These are phyloP conservation scores for Trichoderma asperelloides DNA, from an alignment of 495 filamentous ascomycete genomes.

Conservation along the genomic window DNA sequence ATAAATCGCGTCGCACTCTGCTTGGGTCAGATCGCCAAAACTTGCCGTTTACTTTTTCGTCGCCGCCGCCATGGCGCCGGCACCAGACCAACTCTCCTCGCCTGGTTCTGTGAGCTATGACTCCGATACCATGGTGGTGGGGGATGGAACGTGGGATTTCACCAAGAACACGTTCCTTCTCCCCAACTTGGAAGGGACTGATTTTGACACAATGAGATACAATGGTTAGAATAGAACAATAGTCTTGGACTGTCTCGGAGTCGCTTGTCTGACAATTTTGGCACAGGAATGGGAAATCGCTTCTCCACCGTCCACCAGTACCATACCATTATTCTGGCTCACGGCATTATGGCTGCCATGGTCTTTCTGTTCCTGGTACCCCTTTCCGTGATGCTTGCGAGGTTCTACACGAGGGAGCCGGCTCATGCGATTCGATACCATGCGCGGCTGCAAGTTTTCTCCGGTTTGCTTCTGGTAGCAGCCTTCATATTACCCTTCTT, in stretches of 20 bases:
- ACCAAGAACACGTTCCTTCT: constrained; percentile 77
- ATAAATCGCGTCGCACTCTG: neutral
- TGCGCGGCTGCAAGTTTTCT: constrained; percentile 78
- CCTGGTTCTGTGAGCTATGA: constrained; percentile 75
- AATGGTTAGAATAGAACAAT: constrained; percentile 52
- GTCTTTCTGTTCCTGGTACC: constrained; percentile 83
- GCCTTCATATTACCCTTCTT: constrained; percentile 69
- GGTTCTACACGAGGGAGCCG: constrained; percentile 56
- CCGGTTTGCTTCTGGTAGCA: constrained; percentile 60
- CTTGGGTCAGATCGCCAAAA: neutral
- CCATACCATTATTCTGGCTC: constrained; percentile 66
- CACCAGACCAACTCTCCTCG: constrained; percentile 49
- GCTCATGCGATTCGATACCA: constrained; percentile 66
- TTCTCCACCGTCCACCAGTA: constrained; percentile 71
- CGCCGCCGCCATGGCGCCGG: constrained; percentile 41
- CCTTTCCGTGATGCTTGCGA: constrained; percentile 61
- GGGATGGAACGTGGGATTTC: constrained; percentile 88
- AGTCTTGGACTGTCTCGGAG: neutral
- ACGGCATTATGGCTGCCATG: constrained; percentile 79
- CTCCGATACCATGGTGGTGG: constrained; percentile 75
- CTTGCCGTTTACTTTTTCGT: neutral
- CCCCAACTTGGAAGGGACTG: constrained; percentile 76
- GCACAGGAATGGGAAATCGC: constrained; percentile 79
- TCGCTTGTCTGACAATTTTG: constrained; percentile 13
- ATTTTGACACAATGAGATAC: constrained; percentile 91